Evolutionary conservation across 2,329 filamentous ascomycete species (phyloP).

Genomic region (Penicillium sp.): DNA sequence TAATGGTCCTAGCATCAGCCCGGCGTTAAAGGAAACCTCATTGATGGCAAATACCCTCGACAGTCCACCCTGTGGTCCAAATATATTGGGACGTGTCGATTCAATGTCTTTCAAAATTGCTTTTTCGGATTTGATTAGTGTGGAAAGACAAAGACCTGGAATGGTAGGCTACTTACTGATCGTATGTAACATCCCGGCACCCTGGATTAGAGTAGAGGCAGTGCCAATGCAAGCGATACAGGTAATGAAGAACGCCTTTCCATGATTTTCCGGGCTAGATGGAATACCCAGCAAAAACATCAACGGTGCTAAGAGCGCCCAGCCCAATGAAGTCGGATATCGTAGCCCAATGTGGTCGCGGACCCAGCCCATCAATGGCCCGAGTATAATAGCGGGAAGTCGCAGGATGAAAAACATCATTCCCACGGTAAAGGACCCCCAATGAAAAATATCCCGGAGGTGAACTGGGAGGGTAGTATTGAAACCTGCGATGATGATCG

Average conservation of each 20-base stretch:
- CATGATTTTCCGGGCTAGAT: not conserved
- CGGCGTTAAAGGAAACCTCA: not conserved
- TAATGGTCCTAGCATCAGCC: not conserved
- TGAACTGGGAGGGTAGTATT: constrained; percentile 62
- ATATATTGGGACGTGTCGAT: not conserved
- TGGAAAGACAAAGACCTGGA: no score
- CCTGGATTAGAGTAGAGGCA: not conserved
- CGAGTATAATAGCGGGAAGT: constrained; percentile 60
- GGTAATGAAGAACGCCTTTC: not conserved
- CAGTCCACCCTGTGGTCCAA: not conserved
- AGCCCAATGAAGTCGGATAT: constrained; percentile 26
- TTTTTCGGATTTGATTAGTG: no score
- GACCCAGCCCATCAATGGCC: constrained; percentile 61
- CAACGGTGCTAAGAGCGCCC: constrained; percentile 19
- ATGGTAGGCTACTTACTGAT: not conserved
- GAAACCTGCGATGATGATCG: constrained; percentile 57
- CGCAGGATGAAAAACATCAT: constrained; percentile 62
- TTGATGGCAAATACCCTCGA: constrained; percentile 2
- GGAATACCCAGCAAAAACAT: constrained; percentile 30
- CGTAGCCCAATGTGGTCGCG: constrained; percentile 28
- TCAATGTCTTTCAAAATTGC: not conserved
- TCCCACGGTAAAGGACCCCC: constrained; percentile 59
- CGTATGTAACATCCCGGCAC: not conserved
- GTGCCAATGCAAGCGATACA: not conserved
- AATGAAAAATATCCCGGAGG: constrained; percentile 57